Percentiles rank a stretch among this genome's conserved stretches.
phyloP scores from a whole-genome alignment of 2,329 filamentous ascomycete species.

The Tolypocladium capitatum region DNA sequence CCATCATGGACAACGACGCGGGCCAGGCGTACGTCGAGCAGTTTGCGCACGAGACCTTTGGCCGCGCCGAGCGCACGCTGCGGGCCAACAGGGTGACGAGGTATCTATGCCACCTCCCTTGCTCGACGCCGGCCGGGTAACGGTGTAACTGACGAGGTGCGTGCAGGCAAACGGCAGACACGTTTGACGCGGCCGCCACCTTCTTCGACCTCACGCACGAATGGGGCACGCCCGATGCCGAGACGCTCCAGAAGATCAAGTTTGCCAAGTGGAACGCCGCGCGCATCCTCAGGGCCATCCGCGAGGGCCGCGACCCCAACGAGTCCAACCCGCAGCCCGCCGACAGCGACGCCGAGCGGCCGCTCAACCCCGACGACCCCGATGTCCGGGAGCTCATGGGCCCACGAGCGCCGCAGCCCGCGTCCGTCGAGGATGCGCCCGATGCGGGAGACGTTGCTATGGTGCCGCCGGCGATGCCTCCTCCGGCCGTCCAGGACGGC shows the following conservation, averaged over 20 bases:
- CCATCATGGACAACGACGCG: slow-evolving; percentile 70
- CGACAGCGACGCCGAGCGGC: slow-evolving; percentile 20
- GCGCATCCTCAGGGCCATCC: slow-evolving; percentile 80
- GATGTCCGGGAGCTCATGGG: slow-evolving; percentile 40
- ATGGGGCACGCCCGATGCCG: slow-evolving; percentile 64
- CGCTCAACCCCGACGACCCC: slow-evolving; percentile 50
- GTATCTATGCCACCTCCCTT: slow-evolving; percentile 24
- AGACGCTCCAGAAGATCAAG: slow-evolving; percentile 77
- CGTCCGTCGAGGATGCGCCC: slow-evolving; percentile 39
- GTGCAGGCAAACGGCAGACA: slow-evolving; percentile 75
- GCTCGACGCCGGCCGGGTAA: background rate
- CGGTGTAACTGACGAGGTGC: background rate
- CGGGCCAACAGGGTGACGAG: slow-evolving; percentile 71
- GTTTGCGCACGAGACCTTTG: slow-evolving; percentile 81
- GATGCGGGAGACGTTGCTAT: slow-evolving; percentile 25
- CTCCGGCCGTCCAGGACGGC: slow-evolving; percentile 11
- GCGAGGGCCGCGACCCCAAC: slow-evolving; percentile 85
- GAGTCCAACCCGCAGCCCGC: slow-evolving; percentile 65
- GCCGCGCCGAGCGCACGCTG: slow-evolving; percentile 70
- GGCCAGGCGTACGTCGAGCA: slow-evolving; percentile 90
- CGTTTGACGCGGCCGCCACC: slow-evolving; percentile 81
- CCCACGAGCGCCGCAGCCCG: slow-evolving; percentile 19
- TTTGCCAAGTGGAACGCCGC: slow-evolving; percentile 94
- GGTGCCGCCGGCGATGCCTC: slow-evolving; percentile 13
- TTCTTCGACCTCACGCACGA: slow-evolving; percentile 82